phyloP scores from a whole-genome alignment of 345 rosid species.

The Gossypium sturtianum region DNA sequence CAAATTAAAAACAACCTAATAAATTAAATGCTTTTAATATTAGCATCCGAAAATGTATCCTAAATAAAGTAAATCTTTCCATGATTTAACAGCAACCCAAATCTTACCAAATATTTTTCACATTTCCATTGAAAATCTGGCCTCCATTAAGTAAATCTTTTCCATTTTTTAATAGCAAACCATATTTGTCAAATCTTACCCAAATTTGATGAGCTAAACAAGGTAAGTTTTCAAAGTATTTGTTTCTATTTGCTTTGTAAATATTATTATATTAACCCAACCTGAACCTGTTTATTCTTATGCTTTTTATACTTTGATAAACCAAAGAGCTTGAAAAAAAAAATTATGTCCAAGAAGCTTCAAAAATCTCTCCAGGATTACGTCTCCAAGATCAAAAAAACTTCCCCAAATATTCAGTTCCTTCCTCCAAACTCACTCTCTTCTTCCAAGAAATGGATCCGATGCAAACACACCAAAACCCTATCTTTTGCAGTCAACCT shows the following conservation, averaged over 20 bases:
- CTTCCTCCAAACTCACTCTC: conserved; percentile 27
- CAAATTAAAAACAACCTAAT: background rate
- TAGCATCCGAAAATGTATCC: background rate
- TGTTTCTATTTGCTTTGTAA: background rate
- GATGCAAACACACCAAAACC: conserved; percentile 63
- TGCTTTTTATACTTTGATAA: background rate
- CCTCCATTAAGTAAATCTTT: background rate
- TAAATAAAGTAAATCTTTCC: background rate
- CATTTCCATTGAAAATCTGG: background rate
- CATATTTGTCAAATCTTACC: background rate
- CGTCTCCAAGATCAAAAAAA: conserved; percentile 56
- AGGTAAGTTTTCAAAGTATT: background rate
- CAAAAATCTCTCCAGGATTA: conserved; percentile 55
- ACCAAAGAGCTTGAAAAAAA: background rate
- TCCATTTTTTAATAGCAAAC: background rate
- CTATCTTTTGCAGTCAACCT: conserved; percentile 41
- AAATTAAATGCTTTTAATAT: background rate
- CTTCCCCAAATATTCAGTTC: conserved; percentile 28
- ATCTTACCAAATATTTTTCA: no score
- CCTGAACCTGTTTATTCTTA: background rate
- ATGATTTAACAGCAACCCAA: background rate
- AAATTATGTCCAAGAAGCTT: conserved; percentile 56
- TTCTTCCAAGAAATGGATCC: conserved; percentile 42
- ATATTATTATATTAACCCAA: background rate
- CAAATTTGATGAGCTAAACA: background rate